These are phyloP conservation scores for Bipolaris sorokiniana DNA, from an alignment of 2,329 filamentous ascomycete genomes.

Conservation along the genomic window DNA sequence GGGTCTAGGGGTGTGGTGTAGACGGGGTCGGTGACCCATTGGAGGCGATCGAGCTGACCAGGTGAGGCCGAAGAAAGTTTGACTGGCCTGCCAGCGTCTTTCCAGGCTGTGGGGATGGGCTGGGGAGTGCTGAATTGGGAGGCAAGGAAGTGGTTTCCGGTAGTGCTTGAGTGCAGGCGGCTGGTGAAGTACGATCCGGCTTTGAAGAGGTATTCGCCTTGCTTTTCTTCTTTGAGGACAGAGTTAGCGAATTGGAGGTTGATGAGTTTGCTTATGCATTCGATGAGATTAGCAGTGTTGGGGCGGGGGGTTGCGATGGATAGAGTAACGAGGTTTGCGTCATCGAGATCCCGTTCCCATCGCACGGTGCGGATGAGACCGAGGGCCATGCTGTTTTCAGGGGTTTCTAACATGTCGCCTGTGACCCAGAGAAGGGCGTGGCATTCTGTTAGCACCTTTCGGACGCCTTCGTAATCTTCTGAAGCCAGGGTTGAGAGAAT, in stretches of 20 bases:
- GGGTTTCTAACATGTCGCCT: not conserved
- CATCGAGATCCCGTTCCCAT: conserved; percentile 3
- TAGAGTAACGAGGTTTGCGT: not conserved
- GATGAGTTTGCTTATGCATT: not conserved
- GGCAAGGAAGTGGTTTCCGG: not conserved
- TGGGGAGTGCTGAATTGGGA: conserved; percentile 3
- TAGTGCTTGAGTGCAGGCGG: not conserved
- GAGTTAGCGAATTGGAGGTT: not conserved
- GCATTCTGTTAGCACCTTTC: conserved; percentile 3
- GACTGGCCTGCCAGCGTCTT: not conserved
- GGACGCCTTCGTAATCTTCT: conserved; percentile 1
- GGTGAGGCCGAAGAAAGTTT: not conserved
- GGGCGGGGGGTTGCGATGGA: not conserved
- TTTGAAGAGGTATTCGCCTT: conserved; percentile 1
- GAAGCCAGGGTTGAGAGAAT: not conserved
- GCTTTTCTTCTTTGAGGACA: not conserved
- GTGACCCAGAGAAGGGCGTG: not conserved
- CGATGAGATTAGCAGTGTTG: not conserved
- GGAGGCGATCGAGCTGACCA: not conserved
- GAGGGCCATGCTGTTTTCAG: not conserved
- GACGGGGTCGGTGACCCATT: not conserved
- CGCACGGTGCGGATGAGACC: conserved; percentile 4
- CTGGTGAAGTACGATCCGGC: not conserved
- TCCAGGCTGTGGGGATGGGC: not conserved
- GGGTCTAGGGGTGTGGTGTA: not conserved